Evolutionary conservation across 1,139 yeast genomes (phyloP), one percentile per base, ranked within the genome.

Genomic region (Geotrichum macrosporum): DNA sequence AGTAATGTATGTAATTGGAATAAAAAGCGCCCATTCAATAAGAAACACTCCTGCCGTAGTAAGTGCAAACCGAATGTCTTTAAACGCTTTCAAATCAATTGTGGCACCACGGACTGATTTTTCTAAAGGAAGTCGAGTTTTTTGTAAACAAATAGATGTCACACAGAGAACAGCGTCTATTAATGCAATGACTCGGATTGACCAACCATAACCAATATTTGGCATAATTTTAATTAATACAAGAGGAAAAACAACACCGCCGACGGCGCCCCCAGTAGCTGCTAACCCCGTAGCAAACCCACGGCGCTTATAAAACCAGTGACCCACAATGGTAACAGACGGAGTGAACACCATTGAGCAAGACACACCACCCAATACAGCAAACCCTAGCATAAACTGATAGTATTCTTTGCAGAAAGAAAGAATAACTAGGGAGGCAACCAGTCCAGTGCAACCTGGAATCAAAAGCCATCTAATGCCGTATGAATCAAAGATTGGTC

Each of bases 251-350:
- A 77, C 64, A 1, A 80, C 69, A 6, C 84, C 84, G 1, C 87
- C 87, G 2, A 78, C 63, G 8, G 80, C 73, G 0, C 84, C 84
- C 2, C 86, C 86, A 20, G 75, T 67, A 1, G 82, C 77, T 1
- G 80, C 80, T 3, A 78, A 57, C 1, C 82, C 78, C 34, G 76
- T 62, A 1, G 83, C 84, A 35, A 73, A 61, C 0, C 78, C 85
- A 48, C 85, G 65, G 51, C 71, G 73, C 41, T 60, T 68, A 55
- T 71, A 67, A 56, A 79, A 82, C 78, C 81, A 81, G 57, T 80
- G 85, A 20, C 82, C 74, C 22, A 80, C 67, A 1, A 74, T 76
- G 0, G 85, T 80, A 13, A 81, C 69, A 35, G 76, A 65, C 0
- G 86, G 84, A 2, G 77, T 74, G 70, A 78, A 75, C 12, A 80